Evolutionary conservation across 2,329 filamentous ascomycete genomes (phyloP).

Genomic region (Exophiala phaeomuriformis): DNA sequence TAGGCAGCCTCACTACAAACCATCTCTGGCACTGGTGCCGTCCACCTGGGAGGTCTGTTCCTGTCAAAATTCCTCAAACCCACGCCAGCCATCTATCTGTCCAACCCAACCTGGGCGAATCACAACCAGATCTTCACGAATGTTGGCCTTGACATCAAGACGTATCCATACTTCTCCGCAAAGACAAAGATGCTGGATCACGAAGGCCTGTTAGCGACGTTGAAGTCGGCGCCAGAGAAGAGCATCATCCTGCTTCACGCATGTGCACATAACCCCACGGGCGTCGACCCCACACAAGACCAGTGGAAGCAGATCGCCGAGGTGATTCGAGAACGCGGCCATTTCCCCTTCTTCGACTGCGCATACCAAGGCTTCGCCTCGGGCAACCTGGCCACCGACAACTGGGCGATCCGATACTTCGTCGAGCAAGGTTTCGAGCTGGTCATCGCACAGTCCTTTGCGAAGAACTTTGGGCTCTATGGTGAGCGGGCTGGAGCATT

Average conservation of each 20-base stretch:
- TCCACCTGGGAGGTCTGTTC: constrained; percentile 90
- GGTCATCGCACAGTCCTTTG: constrained; percentile 54
- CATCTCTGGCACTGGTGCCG: constrained; percentile 92
- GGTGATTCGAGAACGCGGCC: constrained; percentile 66
- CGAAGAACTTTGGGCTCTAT: constrained; percentile 73
- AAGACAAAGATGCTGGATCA: constrained; percentile 87
- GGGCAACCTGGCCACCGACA: constrained; percentile 75
- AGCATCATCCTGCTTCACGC: constrained; percentile 89
- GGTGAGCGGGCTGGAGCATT: constrained; percentile 94
- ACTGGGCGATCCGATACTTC: constrained; percentile 90
- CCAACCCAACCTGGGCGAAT: constrained; percentile 95
- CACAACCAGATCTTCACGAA: constrained; percentile 98
- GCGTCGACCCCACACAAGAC: constrained; percentile 84
- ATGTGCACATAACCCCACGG: constrained; percentile 96
- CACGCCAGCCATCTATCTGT: constrained; percentile 75
- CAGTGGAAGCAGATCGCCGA: constrained; percentile 89
- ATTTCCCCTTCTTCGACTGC: constrained; percentile 97
- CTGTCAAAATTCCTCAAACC: constrained; percentile 73
- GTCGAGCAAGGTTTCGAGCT: constrained; percentile 79
- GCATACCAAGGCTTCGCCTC: constrained; percentile 95
- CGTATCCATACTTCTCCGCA: constrained; percentile 91
- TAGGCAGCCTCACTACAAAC: constrained; percentile 74
- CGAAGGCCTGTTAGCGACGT: constrained; percentile 69
- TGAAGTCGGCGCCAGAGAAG: constrained; percentile 64
- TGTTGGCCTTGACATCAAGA: constrained; percentile 66